phyloP scores from a whole-genome alignment of 148 eudicot genomes.

The Limonium bicolor region DNA sequence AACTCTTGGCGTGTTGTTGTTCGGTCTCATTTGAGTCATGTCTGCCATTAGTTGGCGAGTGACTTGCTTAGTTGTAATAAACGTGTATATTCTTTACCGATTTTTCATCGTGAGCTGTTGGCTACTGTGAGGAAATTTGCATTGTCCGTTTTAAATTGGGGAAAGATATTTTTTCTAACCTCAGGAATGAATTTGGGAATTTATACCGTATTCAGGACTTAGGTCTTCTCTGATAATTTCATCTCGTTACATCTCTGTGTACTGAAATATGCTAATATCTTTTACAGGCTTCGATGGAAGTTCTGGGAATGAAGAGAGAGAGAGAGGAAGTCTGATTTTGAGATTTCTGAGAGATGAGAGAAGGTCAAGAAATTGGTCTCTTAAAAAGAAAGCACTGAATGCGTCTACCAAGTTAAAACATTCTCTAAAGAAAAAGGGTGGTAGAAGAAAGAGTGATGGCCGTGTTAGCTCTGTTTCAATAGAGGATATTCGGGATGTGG shows the following conservation, averaged over 20 bases:
- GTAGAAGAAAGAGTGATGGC: constrained; percentile 79
- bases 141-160: background rate
- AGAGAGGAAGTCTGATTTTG: constrained; percentile 91
- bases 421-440: constrained; percentile 78
- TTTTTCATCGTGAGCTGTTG: too few species aligned
- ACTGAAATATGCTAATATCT: constrained; percentile 11
- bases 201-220: background rate
- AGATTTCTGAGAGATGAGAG: constrained; percentile 89
- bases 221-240: too few species aligned
- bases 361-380: constrained; percentile 65
- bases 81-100: too few species aligned
- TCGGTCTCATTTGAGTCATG: too few species aligned
- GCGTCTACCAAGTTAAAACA: constrained; percentile 81
- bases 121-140: background rate
- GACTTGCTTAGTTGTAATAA: too few species aligned
- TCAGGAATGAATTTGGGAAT: background rate
- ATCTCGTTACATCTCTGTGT: too few species aligned
- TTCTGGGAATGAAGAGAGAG: constrained; percentile 68
- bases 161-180: background rate
- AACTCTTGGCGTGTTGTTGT: too few species aligned
- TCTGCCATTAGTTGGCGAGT: too few species aligned
- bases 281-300: constrained; percentile 74
- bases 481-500: constrained; percentile 90
- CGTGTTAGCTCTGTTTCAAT: constrained; percentile 88
- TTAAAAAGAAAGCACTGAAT: constrained; percentile 86